These are phyloP conservation scores for Yamadazyma scolyti DNA, from an alignment of 805 yeast species.

Conservation along the genomic window DNA sequence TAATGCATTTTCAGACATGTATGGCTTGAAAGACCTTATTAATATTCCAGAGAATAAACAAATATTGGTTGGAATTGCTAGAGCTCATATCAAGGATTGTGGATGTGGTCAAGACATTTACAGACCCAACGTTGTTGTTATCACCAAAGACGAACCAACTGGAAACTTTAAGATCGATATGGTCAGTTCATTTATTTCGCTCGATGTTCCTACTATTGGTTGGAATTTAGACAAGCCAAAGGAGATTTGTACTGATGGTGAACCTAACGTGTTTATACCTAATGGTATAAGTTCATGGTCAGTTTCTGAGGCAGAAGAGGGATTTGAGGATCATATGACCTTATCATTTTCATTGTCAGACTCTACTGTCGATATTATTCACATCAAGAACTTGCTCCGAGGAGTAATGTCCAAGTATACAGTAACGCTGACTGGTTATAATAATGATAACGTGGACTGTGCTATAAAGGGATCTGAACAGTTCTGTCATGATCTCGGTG, in stretches of 20 bases:
- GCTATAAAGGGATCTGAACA: constrained; percentile 22
- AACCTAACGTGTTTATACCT: constrained; percentile 30
- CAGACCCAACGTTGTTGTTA: constrained; percentile 36
- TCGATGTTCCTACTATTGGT: constrained; percentile 23
- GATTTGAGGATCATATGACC: constrained; percentile 24
- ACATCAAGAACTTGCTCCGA: constrained; percentile 29
- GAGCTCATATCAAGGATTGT: constrained; percentile 37
- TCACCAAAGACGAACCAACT: constrained; percentile 11
- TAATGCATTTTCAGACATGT: constrained; percentile 11
- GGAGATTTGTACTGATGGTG: constrained; percentile 18
- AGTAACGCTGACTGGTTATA: constrained; percentile 10
- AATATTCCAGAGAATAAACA: constrained; percentile 18
- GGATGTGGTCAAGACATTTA: constrained; percentile 39
- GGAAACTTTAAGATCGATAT: constrained; percentile 21
- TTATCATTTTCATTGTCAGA: constrained; percentile 36
- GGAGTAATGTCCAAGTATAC: constrained; percentile 11
- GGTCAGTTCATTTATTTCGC: constrained; percentile 26
- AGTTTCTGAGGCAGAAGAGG: constrained; percentile 4
- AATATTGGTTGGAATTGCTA: constrained; percentile 36
- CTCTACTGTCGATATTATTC: constrained; percentile 29
- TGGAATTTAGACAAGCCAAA: constrained; percentile 23
- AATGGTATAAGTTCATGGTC: constrained; percentile 31
- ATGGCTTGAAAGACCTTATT: constrained; percentile 8
- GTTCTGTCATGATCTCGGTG: constrained; percentile 27
- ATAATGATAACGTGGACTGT: constrained; percentile 26